Conservation (phyloP, 2,329 filamentous ascomycete genomes). For the Beauveria varroae region DNA sequence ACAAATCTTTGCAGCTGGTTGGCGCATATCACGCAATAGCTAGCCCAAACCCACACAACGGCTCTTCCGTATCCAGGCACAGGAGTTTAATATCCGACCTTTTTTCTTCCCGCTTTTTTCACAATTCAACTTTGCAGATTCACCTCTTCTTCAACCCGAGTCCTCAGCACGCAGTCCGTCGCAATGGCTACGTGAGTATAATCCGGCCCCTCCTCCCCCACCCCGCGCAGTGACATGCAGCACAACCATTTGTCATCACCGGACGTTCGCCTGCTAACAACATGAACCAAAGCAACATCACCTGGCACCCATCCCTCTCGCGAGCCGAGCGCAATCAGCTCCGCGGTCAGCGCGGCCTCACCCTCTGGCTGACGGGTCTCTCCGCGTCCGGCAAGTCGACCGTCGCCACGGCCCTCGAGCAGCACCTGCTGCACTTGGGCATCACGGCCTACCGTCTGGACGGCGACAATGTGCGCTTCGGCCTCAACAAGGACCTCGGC, state of each 20-base stretch:
- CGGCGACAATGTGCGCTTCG: slow-evolving; percentile 97
- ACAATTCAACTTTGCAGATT: background rate
- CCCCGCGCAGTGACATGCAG: slow-evolving; percentile 7
- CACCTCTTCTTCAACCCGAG: background rate
- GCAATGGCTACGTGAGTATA: slow-evolving; percentile 28
- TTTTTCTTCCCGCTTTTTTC: background rate
- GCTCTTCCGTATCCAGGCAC: background rate
- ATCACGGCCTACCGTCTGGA: slow-evolving; percentile 87
- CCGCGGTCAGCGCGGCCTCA: slow-evolving; percentile 82
- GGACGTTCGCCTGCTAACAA: slow-evolving; percentile 9
- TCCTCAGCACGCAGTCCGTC: slow-evolving; percentile 7
- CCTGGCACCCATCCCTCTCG: slow-evolving; percentile 78
- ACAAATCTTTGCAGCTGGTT: background rate
- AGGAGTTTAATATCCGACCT: background rate
- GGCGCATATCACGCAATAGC: slow-evolving; percentile 10
- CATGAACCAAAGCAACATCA: slow-evolving; percentile 67
- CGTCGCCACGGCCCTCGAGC: slow-evolving; percentile 91
- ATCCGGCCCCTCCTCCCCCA: slow-evolving; percentile 9
- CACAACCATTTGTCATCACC: slow-evolving; percentile 10
- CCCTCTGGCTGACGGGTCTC: slow-evolving; percentile 96
- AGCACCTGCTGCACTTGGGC: slow-evolving; percentile 83
- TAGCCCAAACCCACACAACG: slow-evolving; percentile 10
- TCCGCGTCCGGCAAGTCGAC: slow-evolving; percentile 96
- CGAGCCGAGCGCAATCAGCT: slow-evolving; percentile 66
- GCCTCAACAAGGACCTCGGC: slow-evolving; percentile 93